Evolutionary conservation across 441 rosid genomes (phyloP).

Genomic region (Pelargonium citronellum): DNA sequence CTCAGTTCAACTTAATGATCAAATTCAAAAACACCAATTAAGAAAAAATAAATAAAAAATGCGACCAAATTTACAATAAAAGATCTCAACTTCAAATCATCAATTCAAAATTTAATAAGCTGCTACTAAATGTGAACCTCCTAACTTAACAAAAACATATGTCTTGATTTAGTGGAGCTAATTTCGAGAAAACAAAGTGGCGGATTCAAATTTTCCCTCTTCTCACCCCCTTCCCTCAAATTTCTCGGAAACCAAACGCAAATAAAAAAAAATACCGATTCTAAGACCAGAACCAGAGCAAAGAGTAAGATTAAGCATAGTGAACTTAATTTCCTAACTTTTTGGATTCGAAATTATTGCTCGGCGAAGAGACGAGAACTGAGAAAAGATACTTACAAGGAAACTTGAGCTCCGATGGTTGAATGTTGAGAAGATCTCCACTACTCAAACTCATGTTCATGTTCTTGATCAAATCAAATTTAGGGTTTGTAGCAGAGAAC

Average conservation of each 20-base stretch:
- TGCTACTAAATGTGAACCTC: background rate
- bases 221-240: background rate
- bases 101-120: background rate
- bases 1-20: constrained; percentile 61
- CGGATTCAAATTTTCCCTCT: background rate
- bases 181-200: background rate
- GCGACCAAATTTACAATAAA: background rate
- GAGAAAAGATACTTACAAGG: constrained; percentile 42
- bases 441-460: constrained; percentile 27
- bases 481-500: constrained; percentile 10
- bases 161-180: background rate
- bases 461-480: constrained; percentile 9
- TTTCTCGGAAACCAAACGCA: constrained; percentile 19
- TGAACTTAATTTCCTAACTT: background rate
- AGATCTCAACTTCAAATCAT: background rate
- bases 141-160: background rate
- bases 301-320: background rate
- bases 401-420: constrained; percentile 66
- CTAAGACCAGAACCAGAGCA: background rate
- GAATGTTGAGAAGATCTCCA: constrained; percentile 59
- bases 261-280: background rate
- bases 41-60: constrained; percentile 6
- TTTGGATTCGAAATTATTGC: background rate
- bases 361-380: background rate
- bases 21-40: constrained; percentile 7